Percentiles rank a stretch among this genome's conserved stretches.
phyloP scores from a whole-genome alignment of 768 basidiomycete species.

The Rhodotorula graminis region DNA sequence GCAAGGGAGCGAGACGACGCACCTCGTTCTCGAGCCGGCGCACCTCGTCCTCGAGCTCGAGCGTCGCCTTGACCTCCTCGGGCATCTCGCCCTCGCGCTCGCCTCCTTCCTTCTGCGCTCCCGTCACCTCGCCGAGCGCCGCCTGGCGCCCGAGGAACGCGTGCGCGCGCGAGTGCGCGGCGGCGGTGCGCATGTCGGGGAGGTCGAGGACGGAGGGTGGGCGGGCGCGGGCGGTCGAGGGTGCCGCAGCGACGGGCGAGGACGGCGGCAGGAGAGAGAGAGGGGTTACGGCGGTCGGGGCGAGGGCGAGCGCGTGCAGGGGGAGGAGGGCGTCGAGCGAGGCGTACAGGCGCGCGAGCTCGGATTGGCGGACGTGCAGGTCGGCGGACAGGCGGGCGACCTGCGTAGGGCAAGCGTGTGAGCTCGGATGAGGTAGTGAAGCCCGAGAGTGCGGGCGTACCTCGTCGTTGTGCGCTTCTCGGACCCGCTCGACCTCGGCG shows the following conservation, averaged over 20 bases:
- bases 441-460: background rate
- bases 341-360: background rate
- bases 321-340: slow-evolving; percentile 14
- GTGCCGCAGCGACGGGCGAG: background rate
- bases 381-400: slow-evolving; percentile 6
- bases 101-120: background rate
- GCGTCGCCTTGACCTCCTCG: background rate
- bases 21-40: slow-evolving; percentile 24
- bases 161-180: background rate
- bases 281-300: background rate
- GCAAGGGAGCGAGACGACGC: no score
- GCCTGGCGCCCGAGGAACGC: background rate
- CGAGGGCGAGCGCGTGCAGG: background rate
- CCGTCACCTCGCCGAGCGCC: background rate
- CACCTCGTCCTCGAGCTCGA: slow-evolving; percentile 25
- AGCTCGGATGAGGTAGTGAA: no score
- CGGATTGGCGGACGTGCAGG: background rate
- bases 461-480: background rate
- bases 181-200: slow-evolving; percentile 1
- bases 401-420: background rate
- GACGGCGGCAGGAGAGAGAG: background rate
- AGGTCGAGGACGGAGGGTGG: slow-evolving; percentile 9
- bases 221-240: no score
- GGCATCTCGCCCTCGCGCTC: background rate
- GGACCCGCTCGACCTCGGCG: background rate